Conservation (phyloP, 176 grass and related monocot species). For the Oryza longistaminata region DNA sequence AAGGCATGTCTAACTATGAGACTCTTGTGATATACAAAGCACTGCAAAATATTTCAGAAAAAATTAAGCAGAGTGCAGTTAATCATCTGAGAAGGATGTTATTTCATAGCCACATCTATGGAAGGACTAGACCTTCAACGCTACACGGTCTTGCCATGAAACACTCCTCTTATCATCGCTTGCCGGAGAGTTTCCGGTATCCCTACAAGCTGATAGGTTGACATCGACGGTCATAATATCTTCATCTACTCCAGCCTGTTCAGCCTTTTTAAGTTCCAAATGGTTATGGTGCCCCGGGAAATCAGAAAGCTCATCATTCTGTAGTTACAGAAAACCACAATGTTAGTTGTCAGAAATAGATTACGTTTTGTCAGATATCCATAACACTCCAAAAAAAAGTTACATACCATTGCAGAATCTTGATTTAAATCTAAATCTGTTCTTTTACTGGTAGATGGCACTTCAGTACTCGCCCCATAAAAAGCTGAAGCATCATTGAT, state of each 20-base stretch:
- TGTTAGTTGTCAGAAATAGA: background rate
- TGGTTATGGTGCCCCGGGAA: conserved; percentile 8
- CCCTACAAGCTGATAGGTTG: conserved; percentile 52
- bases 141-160: conserved; percentile 70
- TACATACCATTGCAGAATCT: conserved; percentile 50
- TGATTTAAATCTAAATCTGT: conserved; percentile 56
- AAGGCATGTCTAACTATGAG: background rate
- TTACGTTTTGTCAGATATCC: background rate
- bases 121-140: conserved; percentile 48
- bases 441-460: conserved; percentile 49
- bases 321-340: background rate
- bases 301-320: conserved; percentile 50
- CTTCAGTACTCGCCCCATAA: background rate
- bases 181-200: conserved; percentile 45
- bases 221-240: conserved; percentile 30
- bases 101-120: background rate
- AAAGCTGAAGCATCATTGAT: background rate
- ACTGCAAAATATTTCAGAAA: background rate
- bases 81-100: conserved; percentile 1
- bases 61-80: background rate
- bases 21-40: conserved; percentile 17
- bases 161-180: conserved; percentile 65
- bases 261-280: conserved; percentile 22
- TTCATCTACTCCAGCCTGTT: conserved; percentile 30
- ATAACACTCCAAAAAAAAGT: background rate